A percentile compares a stretch with the other conserved stretches of the same genome.
phyloP scores from a whole-genome alignment of 73 alveolate species.

The Tetrahymena malaccensis region DNA sequence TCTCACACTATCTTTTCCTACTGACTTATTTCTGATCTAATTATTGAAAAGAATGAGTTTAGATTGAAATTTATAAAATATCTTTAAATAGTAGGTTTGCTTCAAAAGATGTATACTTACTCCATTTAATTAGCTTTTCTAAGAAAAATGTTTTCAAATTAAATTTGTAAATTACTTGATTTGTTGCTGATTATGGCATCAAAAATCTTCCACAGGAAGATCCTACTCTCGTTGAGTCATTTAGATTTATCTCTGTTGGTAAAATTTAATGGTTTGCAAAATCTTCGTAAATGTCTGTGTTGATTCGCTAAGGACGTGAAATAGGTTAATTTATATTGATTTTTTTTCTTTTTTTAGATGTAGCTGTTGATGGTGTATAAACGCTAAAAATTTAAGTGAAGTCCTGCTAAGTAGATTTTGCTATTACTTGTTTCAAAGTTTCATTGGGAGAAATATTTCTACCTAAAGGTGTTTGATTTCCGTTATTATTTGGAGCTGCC shows the following conservation, averaged over 20 bases:
- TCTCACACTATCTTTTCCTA: background rate
- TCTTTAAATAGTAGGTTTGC: background rate
- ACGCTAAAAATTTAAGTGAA: background rate
- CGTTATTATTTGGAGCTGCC: background rate
- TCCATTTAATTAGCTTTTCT: background rate
- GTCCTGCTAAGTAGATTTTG: background rate
- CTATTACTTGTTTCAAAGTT: background rate
- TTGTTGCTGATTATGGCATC: background rate
- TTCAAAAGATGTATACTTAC: no score
- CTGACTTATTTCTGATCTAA: background rate
- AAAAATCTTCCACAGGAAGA: background rate
- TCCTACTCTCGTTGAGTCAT: background rate
- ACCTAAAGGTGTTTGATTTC: background rate
- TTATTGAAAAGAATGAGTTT: background rate
- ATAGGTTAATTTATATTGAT: background rate
- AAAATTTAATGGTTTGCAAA: background rate
- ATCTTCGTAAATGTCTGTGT: background rate
- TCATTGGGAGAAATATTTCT: background rate
- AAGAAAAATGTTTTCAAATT: no score
- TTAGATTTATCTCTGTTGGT: background rate
- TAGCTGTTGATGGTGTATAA: background rate
- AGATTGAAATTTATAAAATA: no score
- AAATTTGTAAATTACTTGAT: background rate
- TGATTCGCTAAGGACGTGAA: background rate
- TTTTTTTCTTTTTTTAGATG: background rate